Evolutionary conservation across 805 yeast species (phyloP).

Genomic region (Candida wancherniae): DNA sequence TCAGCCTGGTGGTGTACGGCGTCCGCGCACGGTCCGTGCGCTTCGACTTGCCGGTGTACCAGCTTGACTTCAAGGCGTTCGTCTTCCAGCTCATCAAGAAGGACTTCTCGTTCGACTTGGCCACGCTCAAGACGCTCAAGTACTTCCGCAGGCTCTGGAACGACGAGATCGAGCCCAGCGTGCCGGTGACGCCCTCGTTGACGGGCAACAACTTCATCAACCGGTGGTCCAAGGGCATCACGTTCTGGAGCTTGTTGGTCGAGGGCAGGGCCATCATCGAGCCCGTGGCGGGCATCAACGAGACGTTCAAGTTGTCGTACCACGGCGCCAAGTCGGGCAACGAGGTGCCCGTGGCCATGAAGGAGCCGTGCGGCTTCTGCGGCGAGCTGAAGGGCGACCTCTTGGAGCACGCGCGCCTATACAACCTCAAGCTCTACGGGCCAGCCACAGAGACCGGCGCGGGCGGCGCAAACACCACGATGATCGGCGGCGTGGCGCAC

Average conservation of each 20-base stretch:
- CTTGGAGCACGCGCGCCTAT: slow-evolving; percentile 73
- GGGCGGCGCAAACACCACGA: slow-evolving; percentile 10
- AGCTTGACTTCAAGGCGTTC: slow-evolving; percentile 41
- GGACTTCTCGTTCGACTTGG: slow-evolving; percentile 33
- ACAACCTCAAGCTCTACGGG: slow-evolving; percentile 53
- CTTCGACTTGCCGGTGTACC: slow-evolving; percentile 41
- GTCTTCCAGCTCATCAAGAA: slow-evolving; percentile 29
- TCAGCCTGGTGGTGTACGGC: slow-evolving; percentile 27
- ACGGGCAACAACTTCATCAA: slow-evolving; percentile 45
- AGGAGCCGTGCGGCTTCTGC: slow-evolving; percentile 76
- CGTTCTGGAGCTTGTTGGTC: slow-evolving; percentile 60
- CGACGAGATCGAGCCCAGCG: slow-evolving; percentile 67
- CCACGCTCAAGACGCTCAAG: slow-evolving; percentile 44
- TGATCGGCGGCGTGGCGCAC: slow-evolving; percentile 19
- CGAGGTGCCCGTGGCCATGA: slow-evolving; percentile 61
- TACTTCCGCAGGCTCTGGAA: slow-evolving; percentile 60
- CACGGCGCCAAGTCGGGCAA: slow-evolving; percentile 16
- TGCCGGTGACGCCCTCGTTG: slow-evolving; percentile 29
- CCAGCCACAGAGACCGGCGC: slow-evolving; percentile 13
- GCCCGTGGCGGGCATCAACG: slow-evolving; percentile 82
- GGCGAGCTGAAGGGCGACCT: slow-evolving; percentile 70
- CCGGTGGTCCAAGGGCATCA: slow-evolving; percentile 40
- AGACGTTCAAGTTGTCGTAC: slow-evolving; percentile 51
- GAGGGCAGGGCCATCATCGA: slow-evolving; percentile 82
- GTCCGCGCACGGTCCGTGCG: slow-evolving; percentile 36